Base-by-base conservation (phyloP, 208 protist species). In the Leptomonas pyrrhocoris region DNA sequence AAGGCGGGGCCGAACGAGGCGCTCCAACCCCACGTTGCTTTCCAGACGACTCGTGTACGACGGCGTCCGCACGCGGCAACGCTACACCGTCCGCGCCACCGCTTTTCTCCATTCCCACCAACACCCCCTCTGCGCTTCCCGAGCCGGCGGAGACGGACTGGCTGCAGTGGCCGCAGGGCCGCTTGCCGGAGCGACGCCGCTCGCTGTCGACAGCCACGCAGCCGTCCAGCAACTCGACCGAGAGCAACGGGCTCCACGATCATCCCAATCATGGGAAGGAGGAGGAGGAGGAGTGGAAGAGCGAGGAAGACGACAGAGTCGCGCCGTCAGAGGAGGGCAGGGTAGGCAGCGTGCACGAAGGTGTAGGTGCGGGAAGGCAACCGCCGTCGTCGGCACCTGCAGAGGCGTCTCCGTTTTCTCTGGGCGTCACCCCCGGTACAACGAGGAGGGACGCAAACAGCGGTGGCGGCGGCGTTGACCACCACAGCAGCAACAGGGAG, bases 181-280 rank as follows among this genome's bases (percentile, higher is more conserved):
- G 13, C 36, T 30, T 60, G 11, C 27, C 48, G 38, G 45, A 50
- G 9, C 64, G 64, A 0, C 72, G 28, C 40, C 57, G 58, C 19
- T 61, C 40, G 11, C 43, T 71, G 16, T 67, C 64, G 7, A 61
- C 63, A 27, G 31, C 60, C 25, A 71, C 62, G 16, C 56, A 66
- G 55, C 43, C 49, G 2, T 65, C 71, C 18, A 54, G 55, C 46
- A 48, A 59, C 56, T 43, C 63, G 16, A 42, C 40, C 0, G 51
- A 62, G 21, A 40, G 45, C 49, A 31, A 42, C 23, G 46, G 27
- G 0, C 15, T 15, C 8, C 18, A 40, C 19, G 8, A 34, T 21
- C 28, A 58, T 15, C n/a, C 51, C 40, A 11, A 34, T 19, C 27
- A 71, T 19, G 16, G 31, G 15, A 25, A 31, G 6, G 21, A 11